phyloP scores from a whole-genome alignment of 305 asterid genomes.

The Fraxinus ornus region DNA sequence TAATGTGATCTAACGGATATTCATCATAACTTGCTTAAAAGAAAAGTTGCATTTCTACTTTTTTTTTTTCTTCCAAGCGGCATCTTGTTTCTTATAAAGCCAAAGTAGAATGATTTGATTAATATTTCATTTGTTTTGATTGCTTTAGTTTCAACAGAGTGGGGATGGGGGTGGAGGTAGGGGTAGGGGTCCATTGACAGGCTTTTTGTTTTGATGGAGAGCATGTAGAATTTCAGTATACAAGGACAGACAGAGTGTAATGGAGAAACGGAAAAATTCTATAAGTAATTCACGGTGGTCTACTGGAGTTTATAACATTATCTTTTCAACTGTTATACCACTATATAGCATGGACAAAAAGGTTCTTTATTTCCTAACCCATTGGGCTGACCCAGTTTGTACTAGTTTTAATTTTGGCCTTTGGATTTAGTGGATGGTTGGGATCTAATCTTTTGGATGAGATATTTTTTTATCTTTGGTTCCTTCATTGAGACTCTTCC shows the following conservation, averaged over 20 bases:
- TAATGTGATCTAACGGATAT: conserved; percentile 13
- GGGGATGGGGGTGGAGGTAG: conserved; percentile 24
- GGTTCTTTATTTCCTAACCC: not conserved
- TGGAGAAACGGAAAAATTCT: conserved; percentile 30
- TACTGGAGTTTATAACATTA: conserved; percentile 10
- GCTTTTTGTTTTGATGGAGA: conserved; percentile 43
- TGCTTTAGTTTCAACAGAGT: conserved; percentile 22
- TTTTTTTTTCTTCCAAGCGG: conserved; percentile 23
- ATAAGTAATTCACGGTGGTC: not conserved
- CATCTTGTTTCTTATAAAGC: conserved; percentile 37
- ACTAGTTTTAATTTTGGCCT: no score
- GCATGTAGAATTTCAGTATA: conserved; percentile 23
- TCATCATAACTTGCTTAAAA: conserved; percentile 24
- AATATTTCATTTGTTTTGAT: conserved; percentile 11
- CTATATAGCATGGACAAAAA: not conserved
- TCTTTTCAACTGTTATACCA: not conserved
- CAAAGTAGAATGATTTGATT: conserved; percentile 35
- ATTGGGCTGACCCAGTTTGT: no score
- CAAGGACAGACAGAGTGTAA: conserved; percentile 29
- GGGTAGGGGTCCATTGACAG: conserved; percentile 23
- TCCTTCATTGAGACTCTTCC: no score
- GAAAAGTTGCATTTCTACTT: conserved; percentile 35
- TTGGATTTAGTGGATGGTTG: no score
- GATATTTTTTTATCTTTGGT: no score
- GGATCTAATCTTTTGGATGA: no score